Evolutionary conservation across 805 yeast genomes (phyloP), one percentile per base, ranked within the genome.

Genomic region (Ogataea paradorogensis): DNA sequence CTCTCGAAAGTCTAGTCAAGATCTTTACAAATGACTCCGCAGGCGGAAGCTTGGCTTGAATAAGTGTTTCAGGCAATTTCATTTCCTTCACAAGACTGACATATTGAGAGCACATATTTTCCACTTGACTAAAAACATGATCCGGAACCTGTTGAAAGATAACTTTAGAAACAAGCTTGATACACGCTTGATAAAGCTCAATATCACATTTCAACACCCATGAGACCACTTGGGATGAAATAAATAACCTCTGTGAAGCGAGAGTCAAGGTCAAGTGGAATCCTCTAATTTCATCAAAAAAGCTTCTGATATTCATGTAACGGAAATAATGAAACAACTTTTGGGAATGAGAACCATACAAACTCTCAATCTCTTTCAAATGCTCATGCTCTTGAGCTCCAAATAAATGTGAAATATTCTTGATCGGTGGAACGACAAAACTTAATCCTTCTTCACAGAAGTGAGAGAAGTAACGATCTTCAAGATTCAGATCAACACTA

Each of bases 201-300:
- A 71, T 52, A 58, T 88, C 95, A 55, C 88, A 83, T 33, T 73
- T 64, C 23, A 69, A 51, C n/a, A 84, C 70, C 95, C 95, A 87
- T 11, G 71, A 71, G 5, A 68, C 52, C 10, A 79, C 52, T 6
- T 63, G 60, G 10, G 74, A 74, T 9, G 73, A 65, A 6, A 68
- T 68, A 53, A 80, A 74, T 15, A 86, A 62, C 49, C 74, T 74
- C 53, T 72, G 74, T 28, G 80, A 83, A 3, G 84, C 84, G 0
- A 78, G 67, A 0, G 89, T 78, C 38, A 86, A 67, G 1, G 77
- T 68, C 11, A 61, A 40, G 66, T 73, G 58, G 79, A 59, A 84
- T 7, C 76, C 65, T 7, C 68, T 55, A 33, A 84, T 59, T 20
- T 74, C 61, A n/a, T 72, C 63, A 37, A 80, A 71, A 24, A 88